Percentiles rank a stretch among this genome's conserved stretches.
These are phyloP conservation scores for Umbilicaria muhlenbergii DNA, from an alignment of 495 filamentous ascomycete genomes.

Conservation along the genomic window DNA sequence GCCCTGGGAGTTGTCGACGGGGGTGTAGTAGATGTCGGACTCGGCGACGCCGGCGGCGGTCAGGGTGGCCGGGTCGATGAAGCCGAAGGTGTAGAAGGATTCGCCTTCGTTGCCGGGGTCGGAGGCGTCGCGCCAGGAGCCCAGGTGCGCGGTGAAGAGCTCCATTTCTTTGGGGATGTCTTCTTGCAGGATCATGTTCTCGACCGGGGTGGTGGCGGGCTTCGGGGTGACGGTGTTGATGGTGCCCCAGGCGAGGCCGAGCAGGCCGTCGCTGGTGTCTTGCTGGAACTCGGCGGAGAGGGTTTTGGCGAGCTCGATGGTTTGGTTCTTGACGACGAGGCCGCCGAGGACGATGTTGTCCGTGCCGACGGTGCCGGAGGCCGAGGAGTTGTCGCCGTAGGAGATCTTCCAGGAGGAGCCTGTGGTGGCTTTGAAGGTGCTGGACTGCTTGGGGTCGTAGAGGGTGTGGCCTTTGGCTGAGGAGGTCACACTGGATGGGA, in stretches of 20 bases:
- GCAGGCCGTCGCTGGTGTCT: slow-evolving; percentile 51
- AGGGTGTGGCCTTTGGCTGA: slow-evolving; percentile 25
- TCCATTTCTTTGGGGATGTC: slow-evolving; percentile 45
- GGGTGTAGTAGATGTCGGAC: slow-evolving; percentile 37
- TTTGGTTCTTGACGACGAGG: slow-evolving; percentile 50
- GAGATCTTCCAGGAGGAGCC: slow-evolving; percentile 50
- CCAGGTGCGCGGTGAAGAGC: slow-evolving; percentile 64
- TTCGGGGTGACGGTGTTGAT: slow-evolving; percentile 56
- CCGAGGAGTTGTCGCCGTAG: slow-evolving; percentile 58
- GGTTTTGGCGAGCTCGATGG: slow-evolving; percentile 51
- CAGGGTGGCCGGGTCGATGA: slow-evolving; percentile 51
- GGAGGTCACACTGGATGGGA: slow-evolving; percentile 25
- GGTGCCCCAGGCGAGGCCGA: slow-evolving; percentile 53
- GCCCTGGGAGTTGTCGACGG: slow-evolving; percentile 51
- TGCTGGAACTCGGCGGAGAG: slow-evolving; percentile 45
- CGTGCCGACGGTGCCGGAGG: slow-evolving; percentile 56
- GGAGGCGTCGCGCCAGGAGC: slow-evolving; percentile 41
- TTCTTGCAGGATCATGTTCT: slow-evolving; percentile 57
- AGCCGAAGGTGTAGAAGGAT: slow-evolving; percentile 72
- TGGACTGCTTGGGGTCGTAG: slow-evolving; percentile 46
- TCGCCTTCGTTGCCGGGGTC: slow-evolving; percentile 34
- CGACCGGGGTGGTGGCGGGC: slow-evolving; percentile 51
- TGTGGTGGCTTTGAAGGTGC: slow-evolving; percentile 36
- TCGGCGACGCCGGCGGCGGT: slow-evolving; percentile 32
- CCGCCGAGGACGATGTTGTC: slow-evolving; percentile 53